Conservation (phyloP, 192 early-diverging fungal genomes). For the Podila horticola region DNA sequence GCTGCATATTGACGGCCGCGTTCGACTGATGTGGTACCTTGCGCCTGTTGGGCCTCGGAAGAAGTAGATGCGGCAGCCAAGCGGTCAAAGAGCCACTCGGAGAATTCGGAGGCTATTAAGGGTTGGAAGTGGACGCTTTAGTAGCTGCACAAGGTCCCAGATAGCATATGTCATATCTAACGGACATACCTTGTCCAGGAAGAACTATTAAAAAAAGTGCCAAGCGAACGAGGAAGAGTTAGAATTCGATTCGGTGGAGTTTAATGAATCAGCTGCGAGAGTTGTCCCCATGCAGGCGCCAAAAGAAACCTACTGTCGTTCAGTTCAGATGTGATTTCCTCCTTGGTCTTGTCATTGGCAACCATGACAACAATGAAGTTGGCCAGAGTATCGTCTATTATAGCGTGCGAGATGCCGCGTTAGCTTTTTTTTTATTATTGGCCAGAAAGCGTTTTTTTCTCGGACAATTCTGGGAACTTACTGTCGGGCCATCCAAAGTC, state of each 20-base stretch:
- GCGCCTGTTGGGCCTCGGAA: not conserved
- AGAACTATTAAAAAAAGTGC: not conserved
- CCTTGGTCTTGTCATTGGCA: constrained; percentile 41
- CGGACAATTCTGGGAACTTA: constrained; percentile 10
- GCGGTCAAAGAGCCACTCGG: constrained; percentile 28
- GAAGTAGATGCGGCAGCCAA: not conserved
- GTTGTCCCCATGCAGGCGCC: not conserved
- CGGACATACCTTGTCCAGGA: constrained; percentile 1
- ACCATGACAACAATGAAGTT: constrained; percentile 53
- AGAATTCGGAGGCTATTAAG: constrained; percentile 22
- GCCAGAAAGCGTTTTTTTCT: not conserved
- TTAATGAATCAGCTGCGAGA: not conserved
- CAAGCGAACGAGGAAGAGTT: not conserved
- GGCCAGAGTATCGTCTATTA: constrained; percentile 35
- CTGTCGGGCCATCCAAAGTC: constrained; percentile 46
- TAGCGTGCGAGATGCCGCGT: not conserved
- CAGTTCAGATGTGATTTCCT: constrained; percentile 26
- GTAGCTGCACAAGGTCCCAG: too few relatives aligned
- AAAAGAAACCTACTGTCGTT: constrained; percentile 33
- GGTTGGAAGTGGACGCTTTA: not conserved
- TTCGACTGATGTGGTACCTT: constrained; percentile 8
- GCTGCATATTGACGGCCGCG: not conserved
- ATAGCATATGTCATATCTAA: not conserved
- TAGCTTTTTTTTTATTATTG: not conserved
- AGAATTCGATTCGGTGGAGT: not conserved